Conservation (phyloP, 2,329 filamentous ascomycete species). For the Epichloe elymi region DNA sequence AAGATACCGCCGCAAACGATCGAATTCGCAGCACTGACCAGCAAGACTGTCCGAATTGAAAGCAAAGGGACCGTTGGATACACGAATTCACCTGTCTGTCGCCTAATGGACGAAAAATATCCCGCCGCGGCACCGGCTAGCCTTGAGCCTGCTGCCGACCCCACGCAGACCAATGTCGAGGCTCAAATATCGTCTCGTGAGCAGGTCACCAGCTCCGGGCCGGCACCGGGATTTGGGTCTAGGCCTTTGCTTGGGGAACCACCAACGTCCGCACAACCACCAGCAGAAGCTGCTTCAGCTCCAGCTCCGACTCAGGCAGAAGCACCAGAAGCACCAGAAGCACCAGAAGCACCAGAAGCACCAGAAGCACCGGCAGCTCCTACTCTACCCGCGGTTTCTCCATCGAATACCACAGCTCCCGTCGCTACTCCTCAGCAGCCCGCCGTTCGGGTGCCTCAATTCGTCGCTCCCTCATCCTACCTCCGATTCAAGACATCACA, state of each 20-base stretch:
- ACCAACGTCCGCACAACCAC: background rate
- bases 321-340: background rate
- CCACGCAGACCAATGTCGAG: conserved; percentile 9
- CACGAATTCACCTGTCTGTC: background rate
- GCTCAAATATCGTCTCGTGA: conserved; percentile 8
- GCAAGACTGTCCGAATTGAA: background rate
- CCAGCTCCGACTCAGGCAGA: too few species aligned
- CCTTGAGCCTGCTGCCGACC: conserved; percentile 6
- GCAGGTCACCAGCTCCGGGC: conserved; percentile 6
- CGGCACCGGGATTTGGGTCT: conserved; percentile 1
- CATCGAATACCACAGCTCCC: background rate
- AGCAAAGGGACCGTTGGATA: background rate
- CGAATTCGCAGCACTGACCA: background rate
- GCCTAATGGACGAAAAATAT: conserved; percentile 9
- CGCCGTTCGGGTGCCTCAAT: conserved; percentile 31
- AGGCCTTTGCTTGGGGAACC: conserved; percentile 3
- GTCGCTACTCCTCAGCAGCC: conserved; percentile 6
- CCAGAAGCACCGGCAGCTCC: background rate
- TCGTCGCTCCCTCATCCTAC: conserved; percentile 48
- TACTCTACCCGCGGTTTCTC: background rate
- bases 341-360: background rate
- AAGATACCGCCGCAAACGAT: conserved; percentile 1
- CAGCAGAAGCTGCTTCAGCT: background rate
- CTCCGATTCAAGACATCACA: conserved; percentile 28
- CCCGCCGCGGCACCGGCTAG: conserved; percentile 3